phyloP scores from a whole-genome alignment of 177 flowering plant species.

The Vitis hybrid region DNA sequence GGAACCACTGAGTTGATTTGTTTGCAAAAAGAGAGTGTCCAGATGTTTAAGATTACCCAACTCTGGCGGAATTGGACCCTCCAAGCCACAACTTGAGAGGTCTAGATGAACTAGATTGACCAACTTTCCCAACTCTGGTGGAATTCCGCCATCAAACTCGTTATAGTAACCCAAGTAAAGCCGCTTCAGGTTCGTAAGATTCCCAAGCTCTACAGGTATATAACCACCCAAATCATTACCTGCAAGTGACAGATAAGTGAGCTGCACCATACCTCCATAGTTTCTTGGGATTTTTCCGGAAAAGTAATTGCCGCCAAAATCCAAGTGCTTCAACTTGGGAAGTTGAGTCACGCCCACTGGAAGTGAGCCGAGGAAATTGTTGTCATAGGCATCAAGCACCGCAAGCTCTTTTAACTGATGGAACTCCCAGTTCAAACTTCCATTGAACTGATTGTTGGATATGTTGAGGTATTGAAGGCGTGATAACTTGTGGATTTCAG shows the following conservation, averaged over 20 bases:
- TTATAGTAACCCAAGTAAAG: slow-evolving; percentile 69
- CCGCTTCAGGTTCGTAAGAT: slow-evolving; percentile 47
- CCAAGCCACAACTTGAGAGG: slow-evolving; percentile 54
- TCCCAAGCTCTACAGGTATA: slow-evolving; percentile 64
- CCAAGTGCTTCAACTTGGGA: slow-evolving; percentile 44
- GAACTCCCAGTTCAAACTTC: slow-evolving; percentile 52
- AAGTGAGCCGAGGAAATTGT: slow-evolving; percentile 53
- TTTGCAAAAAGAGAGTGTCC: slow-evolving; percentile 64
- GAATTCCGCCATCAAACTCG: slow-evolving; percentile 65
- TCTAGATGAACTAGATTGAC: slow-evolving; percentile 54
- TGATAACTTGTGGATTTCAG: slow-evolving; percentile 29
- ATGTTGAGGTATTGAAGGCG: slow-evolving; percentile 55
- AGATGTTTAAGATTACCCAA: slow-evolving; percentile 52
- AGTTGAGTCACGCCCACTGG: slow-evolving; percentile 45
- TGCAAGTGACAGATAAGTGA: slow-evolving; percentile 45
- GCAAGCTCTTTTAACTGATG: slow-evolving; percentile 35
- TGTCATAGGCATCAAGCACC: slow-evolving; percentile 64
- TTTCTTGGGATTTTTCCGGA: slow-evolving; percentile 49
- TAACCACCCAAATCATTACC: slow-evolving; percentile 63
- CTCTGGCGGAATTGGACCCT: slow-evolving; percentile 63
- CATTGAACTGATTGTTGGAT: slow-evolving; percentile 60
- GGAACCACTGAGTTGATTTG: slow-evolving; percentile 58
- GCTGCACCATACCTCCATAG: slow-evolving; percentile 45
- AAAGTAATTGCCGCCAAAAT: slow-evolving; percentile 73
- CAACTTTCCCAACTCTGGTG: slow-evolving; percentile 61